Percentiles rank a stretch among this genome's conserved stretches.
Conservation (phyloP, 2,329 filamentous ascomycete species). For the Nemania bipapillata region DNA sequence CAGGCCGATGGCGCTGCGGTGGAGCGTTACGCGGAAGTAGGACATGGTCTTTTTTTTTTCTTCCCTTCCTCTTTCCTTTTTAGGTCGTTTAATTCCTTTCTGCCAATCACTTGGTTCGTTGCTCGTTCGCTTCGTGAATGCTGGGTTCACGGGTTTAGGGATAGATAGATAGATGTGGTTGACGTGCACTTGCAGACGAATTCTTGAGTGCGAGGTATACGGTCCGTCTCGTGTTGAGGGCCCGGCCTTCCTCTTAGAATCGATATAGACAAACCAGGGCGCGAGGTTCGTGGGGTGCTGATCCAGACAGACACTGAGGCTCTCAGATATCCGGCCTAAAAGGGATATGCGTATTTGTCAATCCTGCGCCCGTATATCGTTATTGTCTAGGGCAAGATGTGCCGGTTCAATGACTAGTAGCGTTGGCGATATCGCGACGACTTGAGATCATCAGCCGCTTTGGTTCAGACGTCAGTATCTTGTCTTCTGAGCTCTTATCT, state of each 20-base stretch:
- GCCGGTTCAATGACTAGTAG: not conserved
- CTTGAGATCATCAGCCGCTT: conserved; percentile 3
- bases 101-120: not conserved
- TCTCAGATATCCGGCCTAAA: not conserved
- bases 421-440: conserved; percentile 1
- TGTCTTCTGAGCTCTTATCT: conserved; percentile 1
- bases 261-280: not conserved
- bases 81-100: too few relatives aligned
- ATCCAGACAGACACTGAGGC: not conserved
- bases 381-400: not conserved
- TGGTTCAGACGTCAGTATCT: not conserved
- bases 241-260: not conserved
- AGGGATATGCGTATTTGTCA: not conserved
- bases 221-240: not conserved
- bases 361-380: not conserved
- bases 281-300: not conserved
- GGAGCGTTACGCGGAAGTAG: conserved; percentile 90
- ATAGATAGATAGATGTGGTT: not conserved
- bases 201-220: too few relatives aligned
- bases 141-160: not conserved
- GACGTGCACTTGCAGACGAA: too few relatives aligned
- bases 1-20: conserved; percentile 91
- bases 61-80: not conserved
- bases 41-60: conserved; percentile 62
- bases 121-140: not conserved